Evolutionary conservation across 2,329 filamentous ascomycete species (phyloP).

Genomic region (Talaromyces verruculosus): DNA sequence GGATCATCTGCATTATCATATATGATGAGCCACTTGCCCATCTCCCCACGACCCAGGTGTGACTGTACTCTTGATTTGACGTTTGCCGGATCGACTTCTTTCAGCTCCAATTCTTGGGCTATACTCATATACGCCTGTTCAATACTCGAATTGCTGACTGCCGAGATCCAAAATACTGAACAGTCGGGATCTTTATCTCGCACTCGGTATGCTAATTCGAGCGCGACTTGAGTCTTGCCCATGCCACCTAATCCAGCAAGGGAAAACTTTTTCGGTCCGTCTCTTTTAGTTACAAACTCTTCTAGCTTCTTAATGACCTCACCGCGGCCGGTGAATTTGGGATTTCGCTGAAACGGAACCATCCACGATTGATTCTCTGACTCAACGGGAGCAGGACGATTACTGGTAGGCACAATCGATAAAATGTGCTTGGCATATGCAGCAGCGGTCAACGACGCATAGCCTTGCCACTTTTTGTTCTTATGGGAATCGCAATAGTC

Average conservation of each 20-base stretch:
- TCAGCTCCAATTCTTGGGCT: no score
- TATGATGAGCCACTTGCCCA: slow-evolving; percentile 28
- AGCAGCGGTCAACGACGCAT: neutral
- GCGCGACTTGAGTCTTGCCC: slow-evolving; percentile 16
- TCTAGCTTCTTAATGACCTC: no score
- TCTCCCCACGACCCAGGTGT: no score
- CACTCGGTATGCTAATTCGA: neutral
- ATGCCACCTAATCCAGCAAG: slow-evolving; percentile 9
- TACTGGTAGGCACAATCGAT: neutral
- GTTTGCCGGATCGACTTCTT: no score
- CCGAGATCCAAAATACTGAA: slow-evolving; percentile 17
- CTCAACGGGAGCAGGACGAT: no score
- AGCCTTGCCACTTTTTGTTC: neutral
- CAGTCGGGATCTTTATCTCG: slow-evolving; percentile 14
- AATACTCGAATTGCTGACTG: no score
- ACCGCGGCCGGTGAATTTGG: neutral
- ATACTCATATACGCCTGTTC: no score
- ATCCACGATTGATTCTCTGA: neutral
- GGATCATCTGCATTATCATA: slow-evolving; percentile 29
- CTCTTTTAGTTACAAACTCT: no score
- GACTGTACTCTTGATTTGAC: no score
- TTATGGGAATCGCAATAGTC: slow-evolving; percentile 3
- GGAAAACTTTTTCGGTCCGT: no score
- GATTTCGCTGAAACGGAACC: slow-evolving; percentile 20
- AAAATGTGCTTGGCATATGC: neutral